Base-by-base conservation (phyloP, 345 rosid species). In the Gossypium longicalyx region DNA sequence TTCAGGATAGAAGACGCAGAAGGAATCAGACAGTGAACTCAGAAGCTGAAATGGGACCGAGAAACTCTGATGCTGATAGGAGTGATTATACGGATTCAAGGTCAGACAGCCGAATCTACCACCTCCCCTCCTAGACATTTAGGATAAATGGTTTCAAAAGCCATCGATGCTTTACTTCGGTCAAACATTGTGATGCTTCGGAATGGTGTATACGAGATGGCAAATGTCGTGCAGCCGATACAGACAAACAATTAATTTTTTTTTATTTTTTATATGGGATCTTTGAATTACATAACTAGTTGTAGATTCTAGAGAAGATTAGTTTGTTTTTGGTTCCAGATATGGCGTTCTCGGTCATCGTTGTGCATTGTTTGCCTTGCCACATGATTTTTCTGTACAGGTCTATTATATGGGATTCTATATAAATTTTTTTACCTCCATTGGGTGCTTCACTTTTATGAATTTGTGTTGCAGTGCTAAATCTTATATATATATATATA, bases 1-100 rank as follows among this genome's bases (percentile, higher is more conserved):
- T 80, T 74, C 84, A 93, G 98, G 93, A 91, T 78, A 86, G 96
- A 74, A 87, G 98, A 77, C 83, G 86, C 51, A 74, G 89, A 57
- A 86, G 84, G 85, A 87, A 73, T 83, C 91, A 78, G 65, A 73
- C 84, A 41, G 80, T 77, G 64, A 62, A 29, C 38, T 22, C 62
- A 17, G 89, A 82, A 34, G 38, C 1, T 0, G 41, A 34, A 34
- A 34, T 0, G 7, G 41, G 41, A 75, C 78, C 62, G 74, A 88
- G 83, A 75, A 89, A 68, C 79, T 83, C 85, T 11, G 88, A 85
- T 29, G 59, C 78, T 6, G 85, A 20, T 76, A 84, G 47, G 74
- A 85, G 86, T 44, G 90, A 89, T 5, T 80, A 80, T 76, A 79
- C 78, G 11, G 85, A 76, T 67, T 65, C 72, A n/a, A 79, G 75